phyloP scores from a whole-genome alignment of 495 filamentous ascomycete species.

The Aspergillus carlsbadensis region DNA sequence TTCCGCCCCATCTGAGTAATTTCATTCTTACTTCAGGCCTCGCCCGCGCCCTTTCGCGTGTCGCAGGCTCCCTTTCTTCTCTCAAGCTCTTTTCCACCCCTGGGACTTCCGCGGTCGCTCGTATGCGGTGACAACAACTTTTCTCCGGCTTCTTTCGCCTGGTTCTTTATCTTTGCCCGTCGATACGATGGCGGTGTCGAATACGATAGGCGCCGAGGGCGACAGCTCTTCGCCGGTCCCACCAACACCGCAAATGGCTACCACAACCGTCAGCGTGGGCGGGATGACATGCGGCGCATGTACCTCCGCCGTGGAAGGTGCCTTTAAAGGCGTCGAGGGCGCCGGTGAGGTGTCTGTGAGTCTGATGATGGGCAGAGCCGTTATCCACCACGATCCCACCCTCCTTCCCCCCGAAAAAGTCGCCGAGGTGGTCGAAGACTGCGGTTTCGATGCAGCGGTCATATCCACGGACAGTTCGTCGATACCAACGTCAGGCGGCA shows the following conservation, averaged over 20 bases:
- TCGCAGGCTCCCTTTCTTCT: neutral
- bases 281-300: conserved; percentile 97
- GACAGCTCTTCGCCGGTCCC: conserved; percentile 14
- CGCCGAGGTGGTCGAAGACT: conserved; percentile 84
- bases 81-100: neutral
- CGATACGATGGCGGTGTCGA: conserved; percentile 14
- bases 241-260: conserved; percentile 65
- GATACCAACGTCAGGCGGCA: conserved; percentile 28
- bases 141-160: conserved; percentile 15
- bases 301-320: conserved; percentile 81
- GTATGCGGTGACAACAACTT: conserved; percentile 30
- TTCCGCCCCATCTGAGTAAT: conserved; percentile 7
- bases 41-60: neutral
- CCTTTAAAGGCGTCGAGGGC: conserved; percentile 77
- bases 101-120: conserved; percentile 1
- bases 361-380: conserved; percentile 88
- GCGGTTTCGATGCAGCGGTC: conserved; percentile 94
- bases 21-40: neutral
- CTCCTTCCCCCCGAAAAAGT: conserved; percentile 70
- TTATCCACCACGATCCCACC: conserved; percentile 82
- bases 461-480: conserved; percentile 72
- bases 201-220: conserved; percentile 20
- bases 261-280: conserved; percentile 83
- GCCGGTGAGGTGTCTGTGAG: conserved; percentile 84
- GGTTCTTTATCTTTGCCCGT: conserved; percentile 11